phyloP scores from a whole-genome alignment of 1,139 yeast species.

The Yamadazyma atlantica region DNA sequence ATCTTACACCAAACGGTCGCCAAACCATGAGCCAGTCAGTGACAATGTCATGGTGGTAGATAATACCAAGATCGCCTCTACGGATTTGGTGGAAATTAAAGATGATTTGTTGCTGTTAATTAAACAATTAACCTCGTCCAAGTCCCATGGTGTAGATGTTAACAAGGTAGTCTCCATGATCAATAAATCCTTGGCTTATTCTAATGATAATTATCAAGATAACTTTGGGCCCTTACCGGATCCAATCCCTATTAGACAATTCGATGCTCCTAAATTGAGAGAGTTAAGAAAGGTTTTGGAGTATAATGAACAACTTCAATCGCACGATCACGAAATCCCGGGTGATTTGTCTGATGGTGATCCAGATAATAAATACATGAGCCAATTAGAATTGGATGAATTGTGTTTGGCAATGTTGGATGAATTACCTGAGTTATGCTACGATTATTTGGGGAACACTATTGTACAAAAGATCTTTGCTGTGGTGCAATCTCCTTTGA shows the following conservation, averaged over 20 bases:
- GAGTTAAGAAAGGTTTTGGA: slow-evolving; percentile 60
- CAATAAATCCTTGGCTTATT: slow-evolving; percentile 29
- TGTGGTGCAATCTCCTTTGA: slow-evolving; percentile 59
- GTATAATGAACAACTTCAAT: slow-evolving; percentile 27
- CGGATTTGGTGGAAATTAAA: slow-evolving; percentile 27
- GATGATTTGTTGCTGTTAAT: slow-evolving; percentile 24
- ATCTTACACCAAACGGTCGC: not conserved
- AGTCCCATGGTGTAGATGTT: slow-evolving; percentile 23
- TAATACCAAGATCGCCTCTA: slow-evolving; percentile 18
- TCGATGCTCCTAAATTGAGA: slow-evolving; percentile 80
- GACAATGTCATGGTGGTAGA: slow-evolving; percentile 4
- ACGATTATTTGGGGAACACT: slow-evolving; percentile 94
- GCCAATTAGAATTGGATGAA: slow-evolving; percentile 69
- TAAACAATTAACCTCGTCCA: slow-evolving; percentile 17
- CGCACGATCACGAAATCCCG: slow-evolving; percentile 4
- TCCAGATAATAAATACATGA: slow-evolving; percentile 17
- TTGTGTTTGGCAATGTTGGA: slow-evolving; percentile 81
- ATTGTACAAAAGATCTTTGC: slow-evolving; percentile 90
- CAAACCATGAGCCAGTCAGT: slow-evolving; percentile 4
- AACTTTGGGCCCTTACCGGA: slow-evolving; percentile 74
- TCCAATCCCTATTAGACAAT: slow-evolving; percentile 61
- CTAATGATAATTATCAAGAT: slow-evolving; percentile 36
- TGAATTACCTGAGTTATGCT: slow-evolving; percentile 87
- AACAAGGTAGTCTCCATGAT: slow-evolving; percentile 34
- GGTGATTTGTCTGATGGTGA: slow-evolving; percentile 6